Conservation (phyloP, 208 protist genomes). For the Trypanosoma vivax region DNA sequence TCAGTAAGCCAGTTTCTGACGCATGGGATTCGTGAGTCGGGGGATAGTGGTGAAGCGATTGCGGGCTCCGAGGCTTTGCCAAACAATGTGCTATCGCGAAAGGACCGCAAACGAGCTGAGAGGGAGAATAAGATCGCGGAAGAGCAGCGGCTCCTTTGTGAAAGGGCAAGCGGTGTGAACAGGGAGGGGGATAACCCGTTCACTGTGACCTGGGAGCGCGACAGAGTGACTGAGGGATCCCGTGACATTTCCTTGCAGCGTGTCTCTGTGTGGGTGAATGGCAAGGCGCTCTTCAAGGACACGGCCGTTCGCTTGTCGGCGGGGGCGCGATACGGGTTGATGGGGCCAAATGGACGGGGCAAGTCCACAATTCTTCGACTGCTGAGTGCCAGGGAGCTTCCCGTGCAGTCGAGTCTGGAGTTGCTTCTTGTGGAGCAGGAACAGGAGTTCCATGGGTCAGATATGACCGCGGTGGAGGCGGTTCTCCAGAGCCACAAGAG, state of each 20-base stretch:
- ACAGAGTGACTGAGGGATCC: slow-evolving; percentile 55
- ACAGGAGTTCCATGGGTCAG: slow-evolving; percentile 86
- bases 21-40: too few relatives aligned
- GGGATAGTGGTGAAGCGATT: too few relatives aligned
- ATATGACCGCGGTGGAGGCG: slow-evolving; percentile 68
- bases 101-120: slow-evolving; percentile 63
- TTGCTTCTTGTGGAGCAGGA: slow-evolving; percentile 97
- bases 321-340: slow-evolving; percentile 92
- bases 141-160: slow-evolving; percentile 42
- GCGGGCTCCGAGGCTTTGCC: too few relatives aligned
- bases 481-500: slow-evolving; percentile 91
- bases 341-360: slow-evolving; percentile 94
- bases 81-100: slow-evolving; percentile 44
- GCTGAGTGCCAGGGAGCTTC: slow-evolving; percentile 67
- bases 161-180: slow-evolving; percentile 58
- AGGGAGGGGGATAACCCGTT: slow-evolving; percentile 71
- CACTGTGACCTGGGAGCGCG: slow-evolving; percentile 63
- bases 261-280: slow-evolving; percentile 79
- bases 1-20: too few relatives aligned
- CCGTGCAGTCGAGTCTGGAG: slow-evolving; percentile 88
- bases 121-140: slow-evolving; percentile 51
- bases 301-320: slow-evolving; percentile 70
- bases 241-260: slow-evolving; percentile 81
- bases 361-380: slow-evolving; percentile 94
- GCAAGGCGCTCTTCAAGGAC: slow-evolving; percentile 81